Conservation (phyloP, 495 filamentous ascomycete genomes). For the Xylaria flabelliformis region DNA sequence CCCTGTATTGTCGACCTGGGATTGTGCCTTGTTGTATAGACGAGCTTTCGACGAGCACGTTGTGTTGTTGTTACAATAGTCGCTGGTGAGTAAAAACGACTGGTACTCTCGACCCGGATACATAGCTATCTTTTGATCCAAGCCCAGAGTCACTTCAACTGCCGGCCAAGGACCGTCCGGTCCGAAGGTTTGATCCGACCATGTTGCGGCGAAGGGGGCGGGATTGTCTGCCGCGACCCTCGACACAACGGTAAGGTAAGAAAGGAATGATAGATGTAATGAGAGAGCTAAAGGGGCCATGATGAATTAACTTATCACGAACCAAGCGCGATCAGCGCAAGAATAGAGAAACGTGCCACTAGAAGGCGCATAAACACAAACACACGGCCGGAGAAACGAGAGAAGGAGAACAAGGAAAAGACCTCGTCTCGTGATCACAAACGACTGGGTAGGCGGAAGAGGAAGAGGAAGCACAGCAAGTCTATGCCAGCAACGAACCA, state of each 20-base stretch:
- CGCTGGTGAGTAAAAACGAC: slow-evolving; percentile 37
- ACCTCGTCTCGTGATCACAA: not conserved
- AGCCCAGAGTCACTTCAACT: slow-evolving; percentile 40
- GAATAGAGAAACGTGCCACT: not conserved
- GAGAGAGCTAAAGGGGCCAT: slow-evolving; percentile 33
- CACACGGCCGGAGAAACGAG: not conserved
- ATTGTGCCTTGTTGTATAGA: slow-evolving; percentile 37
- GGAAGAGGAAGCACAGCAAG: not conserved
- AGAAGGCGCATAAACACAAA: not conserved
- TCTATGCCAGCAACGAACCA: not conserved
- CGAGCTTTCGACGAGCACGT: slow-evolving; percentile 37
- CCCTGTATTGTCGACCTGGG: slow-evolving; percentile 38
- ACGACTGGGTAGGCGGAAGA: not conserved
- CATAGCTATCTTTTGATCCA: slow-evolving; percentile 40
- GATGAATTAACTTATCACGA: slow-evolving; percentile 21
- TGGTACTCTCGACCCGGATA: slow-evolving; percentile 44
- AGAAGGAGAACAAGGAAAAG: slow-evolving; percentile 9
- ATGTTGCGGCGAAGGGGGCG: slow-evolving; percentile 34
- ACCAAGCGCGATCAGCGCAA: slow-evolving; percentile 24
- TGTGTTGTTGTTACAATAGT: slow-evolving; percentile 39
- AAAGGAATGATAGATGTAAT: slow-evolving; percentile 37
- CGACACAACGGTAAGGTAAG: slow-evolving; percentile 33
- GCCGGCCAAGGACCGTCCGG: slow-evolving; percentile 50
- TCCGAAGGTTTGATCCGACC: slow-evolving; percentile 41
- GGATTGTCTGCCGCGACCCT: slow-evolving; percentile 25